These are phyloP conservation scores for Lentinula lateritia DNA, from an alignment of 768 basidiomycete genomes.

Conservation along the genomic window DNA sequence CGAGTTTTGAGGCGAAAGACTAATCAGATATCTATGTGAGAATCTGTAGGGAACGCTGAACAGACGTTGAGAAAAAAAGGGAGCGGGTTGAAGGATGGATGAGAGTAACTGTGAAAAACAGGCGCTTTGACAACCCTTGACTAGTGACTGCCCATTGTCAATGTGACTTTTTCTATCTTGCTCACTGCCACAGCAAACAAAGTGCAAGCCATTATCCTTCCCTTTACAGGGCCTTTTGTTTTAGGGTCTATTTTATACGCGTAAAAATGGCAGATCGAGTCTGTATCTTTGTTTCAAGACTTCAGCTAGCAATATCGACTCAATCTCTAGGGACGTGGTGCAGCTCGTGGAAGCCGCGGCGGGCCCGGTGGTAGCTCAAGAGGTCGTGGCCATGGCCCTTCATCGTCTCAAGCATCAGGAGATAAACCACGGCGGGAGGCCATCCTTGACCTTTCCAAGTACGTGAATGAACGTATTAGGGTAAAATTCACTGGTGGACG, in stretches of 20 bases:
- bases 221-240: not conserved
- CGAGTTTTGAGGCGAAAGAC: constrained; percentile 13
- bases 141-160: not conserved
- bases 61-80: constrained; percentile 11
- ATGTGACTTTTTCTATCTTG: constrained; percentile 3
- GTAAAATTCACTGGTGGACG: constrained; percentile 98
- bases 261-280: constrained; percentile 59
- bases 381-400: constrained; percentile 31
- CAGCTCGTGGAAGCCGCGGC: constrained; percentile 35
- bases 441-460: constrained; percentile 93
- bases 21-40: constrained; percentile 14
- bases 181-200: constrained; percentile 5
- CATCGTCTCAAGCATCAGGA: constrained; percentile 39
- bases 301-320: constrained; percentile 28
- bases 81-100: not conserved
- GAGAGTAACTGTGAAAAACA: constrained; percentile 3
- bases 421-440: constrained; percentile 89
- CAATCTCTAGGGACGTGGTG: constrained; percentile 54
- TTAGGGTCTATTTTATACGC: not conserved
- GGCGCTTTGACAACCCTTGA: not conserved
- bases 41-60: constrained; percentile 11
- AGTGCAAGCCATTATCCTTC: not conserved
- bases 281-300: constrained; percentile 20
- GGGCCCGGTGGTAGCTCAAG: not conserved
- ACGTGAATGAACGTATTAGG: constrained; percentile 84